These are phyloP conservation scores for Wickerhamiella siamensis DNA, from an alignment of 805 yeast species.

Conservation along the genomic window DNA sequence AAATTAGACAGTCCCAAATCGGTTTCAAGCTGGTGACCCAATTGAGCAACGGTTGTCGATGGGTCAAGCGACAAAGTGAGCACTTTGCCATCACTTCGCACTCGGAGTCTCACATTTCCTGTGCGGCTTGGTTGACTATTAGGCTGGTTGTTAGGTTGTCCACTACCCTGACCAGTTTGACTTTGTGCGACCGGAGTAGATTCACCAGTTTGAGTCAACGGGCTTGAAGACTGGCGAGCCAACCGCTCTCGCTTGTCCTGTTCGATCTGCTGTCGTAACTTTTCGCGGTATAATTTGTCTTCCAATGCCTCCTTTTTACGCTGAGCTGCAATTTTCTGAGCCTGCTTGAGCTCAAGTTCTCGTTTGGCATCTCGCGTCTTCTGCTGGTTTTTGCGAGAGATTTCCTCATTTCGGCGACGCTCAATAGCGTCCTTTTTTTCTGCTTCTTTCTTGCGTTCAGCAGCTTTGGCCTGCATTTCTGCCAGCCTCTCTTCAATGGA, in stretches of 20 bases:
- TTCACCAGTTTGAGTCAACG: neutral
- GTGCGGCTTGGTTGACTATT: constrained; percentile 6
- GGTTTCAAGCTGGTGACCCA: constrained; percentile 17
- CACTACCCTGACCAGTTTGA: constrained; percentile 5
- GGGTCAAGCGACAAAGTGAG: constrained; percentile 19
- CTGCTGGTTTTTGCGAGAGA: constrained; percentile 20
- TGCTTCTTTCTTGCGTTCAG: constrained; percentile 20
- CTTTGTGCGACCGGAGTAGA: neutral
- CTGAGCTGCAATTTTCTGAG: constrained; percentile 21
- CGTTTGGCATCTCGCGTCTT: constrained; percentile 20
- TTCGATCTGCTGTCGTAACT: constrained; percentile 23
- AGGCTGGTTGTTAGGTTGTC: constrained; percentile 10
- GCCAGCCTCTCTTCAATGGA: constrained; percentile 23
- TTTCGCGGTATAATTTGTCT: constrained; percentile 21
- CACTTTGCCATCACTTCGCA: constrained; percentile 16
- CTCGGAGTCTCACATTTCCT: constrained; percentile 16
- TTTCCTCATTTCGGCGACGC: constrained; percentile 19
- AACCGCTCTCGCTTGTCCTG: constrained; percentile 24
- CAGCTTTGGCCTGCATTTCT: constrained; percentile 21
- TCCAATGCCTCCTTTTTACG: constrained; percentile 21
- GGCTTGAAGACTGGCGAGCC: constrained; percentile 3
- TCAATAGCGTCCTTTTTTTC: constrained; percentile 22
- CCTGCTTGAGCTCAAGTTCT: constrained; percentile 22
- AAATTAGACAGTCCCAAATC: constrained; percentile 17
- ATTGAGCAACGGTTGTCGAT: constrained; percentile 19